Percentiles rank a stretch among this genome's conserved stretches.
phyloP scores from a whole-genome alignment of 495 filamentous ascomycete genomes.

The Penicillium antarcticum region DNA sequence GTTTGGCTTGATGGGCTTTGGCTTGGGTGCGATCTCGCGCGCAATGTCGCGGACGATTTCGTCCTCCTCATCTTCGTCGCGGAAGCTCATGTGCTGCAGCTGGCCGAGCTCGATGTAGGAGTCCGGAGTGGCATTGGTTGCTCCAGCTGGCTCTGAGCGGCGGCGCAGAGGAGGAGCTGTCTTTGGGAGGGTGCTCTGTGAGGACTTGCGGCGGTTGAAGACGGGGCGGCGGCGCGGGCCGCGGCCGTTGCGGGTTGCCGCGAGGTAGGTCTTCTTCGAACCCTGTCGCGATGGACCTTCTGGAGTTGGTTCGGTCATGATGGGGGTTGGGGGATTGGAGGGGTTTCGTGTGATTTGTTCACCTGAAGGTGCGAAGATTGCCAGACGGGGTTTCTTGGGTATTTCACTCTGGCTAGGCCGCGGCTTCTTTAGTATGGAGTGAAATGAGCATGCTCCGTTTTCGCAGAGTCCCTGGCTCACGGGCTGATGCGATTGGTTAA shows the following conservation, averaged over 20 bases:
- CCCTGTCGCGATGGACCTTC: slow-evolving; percentile 5
- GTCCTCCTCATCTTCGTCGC: slow-evolving; percentile 5
- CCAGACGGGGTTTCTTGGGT: slow-evolving; percentile 35
- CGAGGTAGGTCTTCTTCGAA: slow-evolving; percentile 32
- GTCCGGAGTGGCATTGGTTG: neutral
- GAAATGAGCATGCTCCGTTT: slow-evolving; percentile 14
- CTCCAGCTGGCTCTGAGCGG: slow-evolving; percentile 12
- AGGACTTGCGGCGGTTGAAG: slow-evolving; percentile 42
- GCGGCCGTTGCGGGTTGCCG: slow-evolving; percentile 26
- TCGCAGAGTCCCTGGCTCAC: neutral
- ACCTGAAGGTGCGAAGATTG: slow-evolving; percentile 25
- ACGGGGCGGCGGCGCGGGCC: slow-evolving; percentile 38
- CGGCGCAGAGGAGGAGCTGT: slow-evolving; percentile 1
- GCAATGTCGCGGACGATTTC: slow-evolving; percentile 1
- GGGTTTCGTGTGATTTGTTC: slow-evolving; percentile 33
- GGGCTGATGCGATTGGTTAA: slow-evolving; percentile 2
- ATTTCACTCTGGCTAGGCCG: slow-evolving; percentile 19
- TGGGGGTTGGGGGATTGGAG: slow-evolving; percentile 26
- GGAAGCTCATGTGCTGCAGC: slow-evolving; percentile 5
- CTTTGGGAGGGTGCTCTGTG: slow-evolving; percentile 25
- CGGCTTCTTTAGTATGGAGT: slow-evolving; percentile 40
- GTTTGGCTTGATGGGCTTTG: neutral
- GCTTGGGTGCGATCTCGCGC: slow-evolving; percentile 1
- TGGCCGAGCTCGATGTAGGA: slow-evolving; percentile 4
- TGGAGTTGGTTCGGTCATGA: slow-evolving; percentile 6